phyloP scores from a whole-genome alignment of 2,329 filamentous ascomycete species.

The Hymenoscyphus fraxineus region DNA sequence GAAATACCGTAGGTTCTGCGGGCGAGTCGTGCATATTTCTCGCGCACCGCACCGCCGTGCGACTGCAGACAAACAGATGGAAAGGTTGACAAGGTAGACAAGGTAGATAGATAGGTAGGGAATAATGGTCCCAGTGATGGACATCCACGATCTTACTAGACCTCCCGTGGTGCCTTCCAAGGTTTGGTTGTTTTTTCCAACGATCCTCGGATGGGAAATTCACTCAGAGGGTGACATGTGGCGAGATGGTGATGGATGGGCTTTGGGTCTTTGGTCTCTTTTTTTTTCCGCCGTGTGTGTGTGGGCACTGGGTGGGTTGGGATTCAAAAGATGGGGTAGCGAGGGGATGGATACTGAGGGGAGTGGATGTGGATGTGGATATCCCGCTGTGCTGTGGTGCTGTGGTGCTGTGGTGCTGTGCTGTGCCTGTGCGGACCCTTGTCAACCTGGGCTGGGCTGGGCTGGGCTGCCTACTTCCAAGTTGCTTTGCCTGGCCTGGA shows the following conservation, averaged over 20 bases:
- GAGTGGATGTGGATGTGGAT: too few relatives aligned
- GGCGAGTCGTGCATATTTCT: conserved; percentile 12
- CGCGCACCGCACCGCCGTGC: background rate
- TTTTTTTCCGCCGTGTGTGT: too few relatives aligned
- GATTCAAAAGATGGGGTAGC: conserved; percentile 11
- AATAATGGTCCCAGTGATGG: background rate
- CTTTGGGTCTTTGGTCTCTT: too few relatives aligned
- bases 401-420: background rate
- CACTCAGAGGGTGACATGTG: conserved; percentile 25
- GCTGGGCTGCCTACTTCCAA: too few relatives aligned
- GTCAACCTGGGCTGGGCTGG: too few relatives aligned
- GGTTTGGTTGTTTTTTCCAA: too few relatives aligned
- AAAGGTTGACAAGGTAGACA: too few relatives aligned
- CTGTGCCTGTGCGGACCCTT: background rate
- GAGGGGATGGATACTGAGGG: background rate
- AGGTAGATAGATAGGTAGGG: too few relatives aligned
- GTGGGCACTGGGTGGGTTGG: background rate
- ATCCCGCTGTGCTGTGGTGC: background rate
- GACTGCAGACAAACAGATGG: too few relatives aligned
- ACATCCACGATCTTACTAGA: background rate
- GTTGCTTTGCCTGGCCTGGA: too few relatives aligned
- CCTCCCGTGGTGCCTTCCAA: too few relatives aligned
- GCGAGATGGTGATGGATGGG: conserved; percentile 18
- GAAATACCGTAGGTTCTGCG: background rate
- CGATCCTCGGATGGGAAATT: conserved; percentile 5